phyloP scores from a whole-genome alignment of 495 filamentous ascomycete genomes.

The Cercophora newfieldiana region DNA sequence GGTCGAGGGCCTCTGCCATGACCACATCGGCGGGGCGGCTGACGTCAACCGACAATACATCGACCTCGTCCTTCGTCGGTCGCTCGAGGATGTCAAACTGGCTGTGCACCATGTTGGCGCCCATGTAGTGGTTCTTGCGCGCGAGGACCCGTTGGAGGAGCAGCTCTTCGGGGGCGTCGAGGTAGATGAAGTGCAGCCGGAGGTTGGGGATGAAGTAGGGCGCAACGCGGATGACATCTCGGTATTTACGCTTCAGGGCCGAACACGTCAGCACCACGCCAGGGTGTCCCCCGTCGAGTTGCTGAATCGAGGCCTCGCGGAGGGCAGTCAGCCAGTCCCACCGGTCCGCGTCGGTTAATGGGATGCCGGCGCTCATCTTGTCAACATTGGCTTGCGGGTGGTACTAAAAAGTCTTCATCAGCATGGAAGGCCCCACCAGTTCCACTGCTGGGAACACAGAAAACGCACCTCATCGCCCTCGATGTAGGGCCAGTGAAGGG shows the following conservation, averaged over 20 bases:
- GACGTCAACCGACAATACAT: constrained; percentile 84
- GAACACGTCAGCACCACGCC: constrained; percentile 96
- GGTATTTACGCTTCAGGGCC: constrained; percentile 94
- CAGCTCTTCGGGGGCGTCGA: constrained; percentile 71
- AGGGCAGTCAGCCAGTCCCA: constrained; percentile 97
- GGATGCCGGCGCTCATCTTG: constrained; percentile 87
- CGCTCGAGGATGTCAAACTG: constrained; percentile 85
- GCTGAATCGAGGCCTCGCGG: constrained; percentile 73
- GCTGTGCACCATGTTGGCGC: constrained; percentile 92
- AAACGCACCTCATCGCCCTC: constrained; percentile 91
- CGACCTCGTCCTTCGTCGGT: constrained; percentile 73
- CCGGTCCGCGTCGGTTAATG: constrained; percentile 90
- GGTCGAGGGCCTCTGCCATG: constrained; percentile 60
- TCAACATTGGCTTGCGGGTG: constrained; percentile 83
- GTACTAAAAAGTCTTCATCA: constrained; percentile 59
- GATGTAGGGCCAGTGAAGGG: constrained; percentile 76
- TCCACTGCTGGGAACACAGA: constrained; percentile 9
- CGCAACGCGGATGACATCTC: constrained; percentile 92
- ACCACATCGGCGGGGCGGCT: constrained; percentile 64
- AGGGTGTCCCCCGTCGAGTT: constrained; percentile 56
- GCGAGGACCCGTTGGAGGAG: constrained; percentile 71
- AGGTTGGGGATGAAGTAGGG: constrained; percentile 74
- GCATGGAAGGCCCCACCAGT: constrained; percentile 9
- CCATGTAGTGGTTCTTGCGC: constrained; percentile 92
- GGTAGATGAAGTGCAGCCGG: constrained; percentile 89